A percentile compares a stretch with the other conserved stretches of the same genome.
phyloP scores from a whole-genome alignment of 345 rosid species.

The Gossypium raimondii region DNA sequence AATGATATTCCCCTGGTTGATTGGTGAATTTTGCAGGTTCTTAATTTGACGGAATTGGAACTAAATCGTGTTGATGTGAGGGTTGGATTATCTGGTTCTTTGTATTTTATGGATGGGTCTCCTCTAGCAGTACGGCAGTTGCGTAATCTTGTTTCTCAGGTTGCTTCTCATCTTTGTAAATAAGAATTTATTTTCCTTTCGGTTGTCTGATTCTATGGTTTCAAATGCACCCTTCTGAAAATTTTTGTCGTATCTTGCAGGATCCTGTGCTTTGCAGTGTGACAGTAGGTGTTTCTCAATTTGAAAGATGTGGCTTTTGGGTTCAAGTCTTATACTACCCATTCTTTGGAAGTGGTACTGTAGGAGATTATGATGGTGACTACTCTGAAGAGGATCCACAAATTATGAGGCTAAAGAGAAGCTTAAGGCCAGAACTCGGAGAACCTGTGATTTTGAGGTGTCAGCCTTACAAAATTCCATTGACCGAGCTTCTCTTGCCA shows the following conservation, averaged over 20 bases:
- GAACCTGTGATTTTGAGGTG: constrained; percentile 96
- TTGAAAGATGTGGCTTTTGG: constrained; percentile 94
- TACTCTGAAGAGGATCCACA: constrained; percentile 90
- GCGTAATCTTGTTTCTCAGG: constrained; percentile 93
- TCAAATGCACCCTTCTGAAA: neutral
- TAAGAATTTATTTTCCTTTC: constrained; percentile 9
- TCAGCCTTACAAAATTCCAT: constrained; percentile 93
- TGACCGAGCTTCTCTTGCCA: constrained; percentile 92
- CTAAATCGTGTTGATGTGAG: constrained; percentile 86
- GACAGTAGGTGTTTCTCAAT: constrained; percentile 92
- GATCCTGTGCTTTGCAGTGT: constrained; percentile 93
- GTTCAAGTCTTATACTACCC: constrained; percentile 95
- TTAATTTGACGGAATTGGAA: constrained; percentile 91
- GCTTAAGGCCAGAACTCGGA: constrained; percentile 79
- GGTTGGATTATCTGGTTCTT: constrained; percentile 90
- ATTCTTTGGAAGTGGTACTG: constrained; percentile 79
- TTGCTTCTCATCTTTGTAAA: constrained; percentile 21
- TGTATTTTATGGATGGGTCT: constrained; percentile 95
- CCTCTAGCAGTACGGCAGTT: constrained; percentile 94
- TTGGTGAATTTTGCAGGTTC: constrained; percentile 49
- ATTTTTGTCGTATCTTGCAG: constrained; percentile 31
- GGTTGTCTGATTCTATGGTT: neutral
- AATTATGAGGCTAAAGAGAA: constrained; percentile 71
- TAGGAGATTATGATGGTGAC: constrained; percentile 79
- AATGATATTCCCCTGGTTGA: constrained; percentile 16